Percentiles rank a stretch among this genome's conserved stretches.
These are phyloP conservation scores for Sideroxylon spinosum DNA, from an alignment of 179 eudicot species.

Conservation along the genomic window DNA sequence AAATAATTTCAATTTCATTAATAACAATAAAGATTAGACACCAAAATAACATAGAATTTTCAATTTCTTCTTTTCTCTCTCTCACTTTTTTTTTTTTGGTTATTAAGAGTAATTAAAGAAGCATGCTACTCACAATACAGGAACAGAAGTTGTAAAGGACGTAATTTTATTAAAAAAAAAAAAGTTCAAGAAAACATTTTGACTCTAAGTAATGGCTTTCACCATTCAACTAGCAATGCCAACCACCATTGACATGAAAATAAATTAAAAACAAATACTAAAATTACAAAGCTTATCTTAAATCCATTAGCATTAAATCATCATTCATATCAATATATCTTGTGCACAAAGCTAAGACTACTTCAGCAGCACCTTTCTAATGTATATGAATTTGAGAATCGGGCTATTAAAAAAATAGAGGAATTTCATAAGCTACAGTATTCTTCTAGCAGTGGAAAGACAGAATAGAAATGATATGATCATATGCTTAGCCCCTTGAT, in stretches of 20 bases:
- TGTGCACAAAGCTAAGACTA: slow-evolving; percentile 66
- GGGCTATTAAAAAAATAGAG: slow-evolving; percentile 35
- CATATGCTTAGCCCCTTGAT: neutral
- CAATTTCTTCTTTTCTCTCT: no score
- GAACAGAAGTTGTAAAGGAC: no score
- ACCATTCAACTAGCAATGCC: neutral
- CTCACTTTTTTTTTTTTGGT: neutral
- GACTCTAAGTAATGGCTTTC: neutral
- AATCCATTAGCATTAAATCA: slow-evolving; percentile 37
- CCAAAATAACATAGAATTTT: neutral
- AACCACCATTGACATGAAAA: neutral
- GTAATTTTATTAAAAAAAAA: neutral
- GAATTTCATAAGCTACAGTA: slow-evolving; percentile 38
- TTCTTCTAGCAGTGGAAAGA: neutral
- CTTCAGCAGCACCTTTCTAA: slow-evolving; percentile 98
- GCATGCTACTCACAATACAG: slow-evolving; percentile 20
- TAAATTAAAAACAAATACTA: neutral
- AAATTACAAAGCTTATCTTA: slow-evolving; percentile 52
- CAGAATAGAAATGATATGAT: neutral
- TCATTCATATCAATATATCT: slow-evolving; percentile 55
- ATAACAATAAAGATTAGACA: neutral
- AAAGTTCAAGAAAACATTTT: neutral
- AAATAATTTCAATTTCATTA: neutral
- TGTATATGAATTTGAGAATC: slow-evolving; percentile 64
- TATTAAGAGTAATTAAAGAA: slow-evolving; percentile 6